These are phyloP conservation scores for Tuber umbilicatum DNA, from an alignment of 495 filamentous ascomycete species.

Conservation along the genomic window DNA sequence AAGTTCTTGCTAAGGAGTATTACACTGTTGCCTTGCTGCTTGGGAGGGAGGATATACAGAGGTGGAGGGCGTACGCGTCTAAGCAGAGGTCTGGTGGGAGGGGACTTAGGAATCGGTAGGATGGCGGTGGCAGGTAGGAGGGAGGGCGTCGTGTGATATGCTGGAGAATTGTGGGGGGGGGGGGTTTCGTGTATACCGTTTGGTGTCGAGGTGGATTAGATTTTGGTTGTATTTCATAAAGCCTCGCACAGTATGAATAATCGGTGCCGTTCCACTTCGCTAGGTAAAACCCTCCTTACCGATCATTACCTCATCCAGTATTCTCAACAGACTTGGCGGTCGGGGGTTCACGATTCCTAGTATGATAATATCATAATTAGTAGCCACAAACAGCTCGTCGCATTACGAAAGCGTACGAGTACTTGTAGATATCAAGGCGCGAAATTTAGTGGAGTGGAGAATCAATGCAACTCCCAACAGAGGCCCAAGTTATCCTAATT, in stretches of 20 bases:
- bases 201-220: neutral
- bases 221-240: no score
- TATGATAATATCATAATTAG: no score
- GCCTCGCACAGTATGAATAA: no score
- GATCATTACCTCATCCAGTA: no score
- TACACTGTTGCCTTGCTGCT: constrained; percentile 65
- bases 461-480: neutral
- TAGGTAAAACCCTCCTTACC: no score
- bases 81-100: constrained; percentile 45
- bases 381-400: no score
- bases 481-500: neutral
- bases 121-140: neutral
- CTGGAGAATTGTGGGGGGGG: neutral
- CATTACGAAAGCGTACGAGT: no score
- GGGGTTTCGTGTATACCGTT: neutral
- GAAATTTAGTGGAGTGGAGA: neutral
- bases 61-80: constrained; percentile 52
- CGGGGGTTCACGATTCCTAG: no score
- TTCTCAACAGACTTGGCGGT: no score
- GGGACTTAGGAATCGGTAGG: constrained; percentile 46
- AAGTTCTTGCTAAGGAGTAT: constrained; percentile 69
- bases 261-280: no score
- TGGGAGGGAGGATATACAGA: constrained; percentile 64
- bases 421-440: no score
- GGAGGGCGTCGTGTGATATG: neutral